Conservation (phyloP, 2,329 filamentous ascomycete genomes). For the Pseudogymnoascus sp. region DNA sequence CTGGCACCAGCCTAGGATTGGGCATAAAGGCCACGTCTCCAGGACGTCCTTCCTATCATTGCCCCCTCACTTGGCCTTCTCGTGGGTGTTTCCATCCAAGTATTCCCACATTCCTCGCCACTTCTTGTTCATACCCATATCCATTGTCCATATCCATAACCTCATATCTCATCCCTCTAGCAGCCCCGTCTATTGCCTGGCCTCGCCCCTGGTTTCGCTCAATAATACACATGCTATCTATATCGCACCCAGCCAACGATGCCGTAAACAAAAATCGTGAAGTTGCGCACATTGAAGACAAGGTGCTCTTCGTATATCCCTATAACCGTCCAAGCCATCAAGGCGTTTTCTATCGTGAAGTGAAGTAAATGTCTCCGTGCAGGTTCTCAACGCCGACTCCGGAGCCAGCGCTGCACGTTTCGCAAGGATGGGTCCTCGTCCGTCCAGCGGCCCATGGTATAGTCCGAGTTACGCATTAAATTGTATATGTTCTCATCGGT, state of each 20-base stretch:
- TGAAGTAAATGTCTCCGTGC: background rate
- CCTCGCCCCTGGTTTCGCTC: background rate
- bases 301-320: background rate
- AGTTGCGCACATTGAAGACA: constrained; percentile 4
- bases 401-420: constrained; percentile 50
- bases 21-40: background rate
- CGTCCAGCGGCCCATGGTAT: constrained; percentile 51
- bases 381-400: constrained; percentile 27
- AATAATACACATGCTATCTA: constrained; percentile 5
- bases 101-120: background rate
- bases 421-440: constrained; percentile 51
- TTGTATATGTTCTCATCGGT: constrained; percentile 51
- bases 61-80: background rate
- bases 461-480: constrained; percentile 45
- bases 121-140: background rate
- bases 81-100: background rate
- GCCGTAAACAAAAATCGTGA: background rate
- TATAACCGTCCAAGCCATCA: background rate
- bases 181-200: background rate
- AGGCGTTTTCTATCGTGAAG: constrained; percentile 5
- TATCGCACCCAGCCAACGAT: constrained; percentile 2
- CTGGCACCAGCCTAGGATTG: background rate
- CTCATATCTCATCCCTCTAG: background rate
- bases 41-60: background rate
- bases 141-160: background rate